Evolutionary conservation across 1,139 yeast species (phyloP).

Genomic region (Yamadazyma kanchanaburiensis): DNA sequence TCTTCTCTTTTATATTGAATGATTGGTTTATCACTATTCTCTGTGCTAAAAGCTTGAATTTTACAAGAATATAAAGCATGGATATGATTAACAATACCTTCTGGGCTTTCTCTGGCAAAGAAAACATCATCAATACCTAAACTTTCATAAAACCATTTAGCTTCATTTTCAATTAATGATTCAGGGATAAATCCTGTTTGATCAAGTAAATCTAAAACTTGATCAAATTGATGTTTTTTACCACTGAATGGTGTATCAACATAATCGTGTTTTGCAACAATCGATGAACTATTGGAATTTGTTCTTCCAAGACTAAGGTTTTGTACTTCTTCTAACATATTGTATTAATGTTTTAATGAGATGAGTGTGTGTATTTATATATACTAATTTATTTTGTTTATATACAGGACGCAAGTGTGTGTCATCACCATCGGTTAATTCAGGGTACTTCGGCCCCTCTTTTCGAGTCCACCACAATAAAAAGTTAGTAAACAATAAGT

Average conservation of each 20-base stretch:
- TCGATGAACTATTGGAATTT: constrained; percentile 31
- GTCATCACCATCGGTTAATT: too few species aligned
- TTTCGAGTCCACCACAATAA: too few species aligned
- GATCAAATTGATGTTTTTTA: constrained; percentile 75
- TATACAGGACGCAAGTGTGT: too few species aligned
- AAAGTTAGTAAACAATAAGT: too few species aligned
- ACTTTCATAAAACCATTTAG: constrained; percentile 83
- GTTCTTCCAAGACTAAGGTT: constrained; percentile 21
- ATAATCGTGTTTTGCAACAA: constrained; percentile 55
- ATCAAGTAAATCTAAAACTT: constrained; percentile 80
- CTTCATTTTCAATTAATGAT: constrained; percentile 76
- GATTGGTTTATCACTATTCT: constrained; percentile 39
- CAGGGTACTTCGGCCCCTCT: too few species aligned
- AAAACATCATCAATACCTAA: constrained; percentile 91
- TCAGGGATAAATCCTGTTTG: constrained; percentile 89
- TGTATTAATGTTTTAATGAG: too few species aligned
- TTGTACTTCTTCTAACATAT: too few species aligned
- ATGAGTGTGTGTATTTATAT: too few species aligned
- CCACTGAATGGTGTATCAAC: constrained; percentile 74
- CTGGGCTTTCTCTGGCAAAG: constrained; percentile 81
- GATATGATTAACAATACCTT: constrained; percentile 76
- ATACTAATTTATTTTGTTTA: too few species aligned
- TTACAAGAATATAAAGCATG: constrained; percentile 91
- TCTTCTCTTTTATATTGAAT: constrained; percentile 74
- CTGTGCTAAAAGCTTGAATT: constrained; percentile 67